phyloP scores from a whole-genome alignment of 176 grass and related monocot genomes.

The Cocos nucifera region DNA sequence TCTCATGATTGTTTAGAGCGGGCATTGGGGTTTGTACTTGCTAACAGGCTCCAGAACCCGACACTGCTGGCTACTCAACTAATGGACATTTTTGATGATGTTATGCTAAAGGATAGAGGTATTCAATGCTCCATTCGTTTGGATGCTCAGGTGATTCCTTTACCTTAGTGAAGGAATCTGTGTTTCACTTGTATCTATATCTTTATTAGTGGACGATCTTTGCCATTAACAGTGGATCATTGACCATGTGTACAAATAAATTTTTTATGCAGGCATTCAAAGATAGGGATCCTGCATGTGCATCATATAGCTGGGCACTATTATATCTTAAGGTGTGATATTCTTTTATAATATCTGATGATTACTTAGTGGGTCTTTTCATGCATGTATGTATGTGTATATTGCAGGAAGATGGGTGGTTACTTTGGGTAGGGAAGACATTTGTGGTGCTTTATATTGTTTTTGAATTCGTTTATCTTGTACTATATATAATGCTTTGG shows the following conservation, averaged over 20 bases:
- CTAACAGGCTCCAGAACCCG: slow-evolving; percentile 84
- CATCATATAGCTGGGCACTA: slow-evolving; percentile 92
- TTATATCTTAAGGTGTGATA: slow-evolving; percentile 77
- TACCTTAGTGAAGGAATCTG: slow-evolving; percentile 2
- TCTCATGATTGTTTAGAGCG: slow-evolving; percentile 77
- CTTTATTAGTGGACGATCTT: neutral
- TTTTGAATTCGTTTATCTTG: no score
- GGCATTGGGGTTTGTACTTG: slow-evolving; percentile 79
- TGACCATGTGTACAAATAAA: slow-evolving; percentile 4
- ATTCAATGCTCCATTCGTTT: slow-evolving; percentile 78
- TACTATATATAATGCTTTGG: no score
- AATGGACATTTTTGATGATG: slow-evolving; percentile 92
- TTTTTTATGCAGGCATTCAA: slow-evolving; percentile 68
- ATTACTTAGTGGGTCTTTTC: no score
- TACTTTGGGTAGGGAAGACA: no score
- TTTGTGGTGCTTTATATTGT: no score
- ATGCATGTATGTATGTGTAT: no score
- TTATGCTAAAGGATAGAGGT: slow-evolving; percentile 72
- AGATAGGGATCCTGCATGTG: slow-evolving; percentile 89
- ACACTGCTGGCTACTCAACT: slow-evolving; percentile 91
- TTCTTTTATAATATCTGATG: neutral
- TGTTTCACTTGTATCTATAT: slow-evolving; percentile 2
- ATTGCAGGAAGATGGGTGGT: no score
- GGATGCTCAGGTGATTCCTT: slow-evolving; percentile 73
- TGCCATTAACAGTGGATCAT: neutral